A percentile compares a stretch with the other conserved stretches of the same genome.
phyloP scores from a whole-genome alignment of 139 green algal species.

The Auxenochlorella protothecoides region DNA sequence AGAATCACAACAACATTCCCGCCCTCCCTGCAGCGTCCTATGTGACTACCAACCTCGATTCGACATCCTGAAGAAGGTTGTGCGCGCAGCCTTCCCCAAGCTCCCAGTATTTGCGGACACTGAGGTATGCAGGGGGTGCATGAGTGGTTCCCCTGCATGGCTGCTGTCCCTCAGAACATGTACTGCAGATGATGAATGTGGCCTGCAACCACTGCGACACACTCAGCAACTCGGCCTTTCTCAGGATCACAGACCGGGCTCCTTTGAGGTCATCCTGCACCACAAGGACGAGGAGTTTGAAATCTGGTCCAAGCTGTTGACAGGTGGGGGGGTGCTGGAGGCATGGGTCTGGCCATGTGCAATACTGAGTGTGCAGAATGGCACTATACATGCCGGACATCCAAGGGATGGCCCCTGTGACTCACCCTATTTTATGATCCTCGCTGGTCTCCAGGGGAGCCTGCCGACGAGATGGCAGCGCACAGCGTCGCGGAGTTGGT shows the following conservation, averaged over 20 bases:
- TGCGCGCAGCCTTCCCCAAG: not conserved
- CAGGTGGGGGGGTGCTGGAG: not conserved
- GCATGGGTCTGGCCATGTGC: not conserved
- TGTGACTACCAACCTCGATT: not conserved
- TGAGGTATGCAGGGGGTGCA: not conserved
- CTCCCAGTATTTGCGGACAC: not conserved
- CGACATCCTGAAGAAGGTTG: not conserved
- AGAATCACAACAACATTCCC: too few species aligned
- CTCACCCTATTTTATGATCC: not conserved
- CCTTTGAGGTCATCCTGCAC: not conserved
- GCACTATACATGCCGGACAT: not conserved
- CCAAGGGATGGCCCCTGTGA: not conserved
- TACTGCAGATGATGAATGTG: not conserved
- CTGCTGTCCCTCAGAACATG: not conserved
- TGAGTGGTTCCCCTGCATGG: not conserved
- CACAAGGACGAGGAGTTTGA: not conserved
- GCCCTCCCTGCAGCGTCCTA: not conserved
- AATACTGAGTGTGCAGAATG: too few species aligned
- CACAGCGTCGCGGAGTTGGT: not conserved
- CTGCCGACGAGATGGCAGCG: not conserved
- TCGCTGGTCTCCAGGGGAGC: not conserved
- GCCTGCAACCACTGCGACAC: not conserved
- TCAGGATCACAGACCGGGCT: not conserved
- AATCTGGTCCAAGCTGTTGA: not conserved
- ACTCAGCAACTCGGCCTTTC: not conserved